Base-by-base conservation (phyloP, 2,329 filamentous ascomycete species). In the Aspergillus aculeatus region DNA sequence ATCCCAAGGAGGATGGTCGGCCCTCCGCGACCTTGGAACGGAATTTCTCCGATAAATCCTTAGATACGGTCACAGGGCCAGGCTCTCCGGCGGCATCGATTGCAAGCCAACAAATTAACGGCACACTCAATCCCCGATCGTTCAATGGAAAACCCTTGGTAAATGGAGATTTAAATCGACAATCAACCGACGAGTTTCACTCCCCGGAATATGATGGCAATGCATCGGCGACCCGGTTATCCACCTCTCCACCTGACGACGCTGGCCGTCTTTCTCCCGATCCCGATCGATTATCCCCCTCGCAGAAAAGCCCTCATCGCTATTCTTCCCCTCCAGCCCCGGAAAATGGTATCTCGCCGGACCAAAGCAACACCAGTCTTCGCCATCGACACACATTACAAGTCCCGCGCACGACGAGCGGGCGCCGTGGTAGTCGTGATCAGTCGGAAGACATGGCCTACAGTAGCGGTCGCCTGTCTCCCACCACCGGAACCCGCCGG, bases 311-410 rank as follows among this genome's bases (percentile, higher is more conserved):
- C 47, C 64, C 70, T 12, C 68, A 76, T 59, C 74, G 75, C 54
- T 74, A 77, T 59, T 77, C 77, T 9, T 78, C 77, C 12, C 77
- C 76, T 5, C 73, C 73, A 4, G 87, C 87, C 2, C 87, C 89
- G 10, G 82, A 88, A 4, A 64, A 86, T 67, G 77, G 78, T 56
- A 71, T 76, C 26, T 77, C 82, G 1, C 83, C 84, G 49, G 82
- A 87, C 44, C 80, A 85, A 9, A 81, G 82, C 14, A 79, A 81
- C 32, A 77, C 84, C 21, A 83, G 85, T 57, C 79, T 94, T 52
- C 89, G 89, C 74, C 91, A 96, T 62, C 87, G 93, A 65, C 90
- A 96, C 77, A 96, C 92, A 0, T 82, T 97, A 26, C 92, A 96
- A 75, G 91, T 96, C 0, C 92, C 93, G 7, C 90, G 88, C 75